phyloP scores from a whole-genome alignment of 352 stramenopile species.

The Thalassiosira delicatula region DNA sequence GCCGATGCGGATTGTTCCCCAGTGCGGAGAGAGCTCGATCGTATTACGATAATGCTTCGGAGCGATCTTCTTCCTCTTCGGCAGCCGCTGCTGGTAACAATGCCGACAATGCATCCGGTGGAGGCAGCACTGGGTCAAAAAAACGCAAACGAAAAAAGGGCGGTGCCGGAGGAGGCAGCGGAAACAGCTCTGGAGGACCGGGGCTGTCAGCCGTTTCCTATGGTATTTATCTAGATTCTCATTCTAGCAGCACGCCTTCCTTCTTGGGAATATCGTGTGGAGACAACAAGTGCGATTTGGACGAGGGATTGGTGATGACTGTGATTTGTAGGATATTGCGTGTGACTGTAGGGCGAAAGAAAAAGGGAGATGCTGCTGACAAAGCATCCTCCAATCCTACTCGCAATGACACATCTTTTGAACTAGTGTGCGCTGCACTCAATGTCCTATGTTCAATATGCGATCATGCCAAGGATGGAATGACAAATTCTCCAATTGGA shows the following conservation, averaged over 20 bases:
- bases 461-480: no score
- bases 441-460: conserved; percentile 31
- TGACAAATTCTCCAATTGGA: no score
- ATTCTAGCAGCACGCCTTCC: conserved; percentile 4
- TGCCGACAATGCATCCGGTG: background rate
- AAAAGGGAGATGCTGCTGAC: conserved; percentile 10
- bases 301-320: conserved; percentile 52
- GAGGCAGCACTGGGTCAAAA: conserved; percentile 3
- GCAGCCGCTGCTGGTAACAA: background rate
- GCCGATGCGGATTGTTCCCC: conserved; percentile 42
- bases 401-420: background rate
- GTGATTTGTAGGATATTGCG: conserved; percentile 51
- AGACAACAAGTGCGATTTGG: conserved; percentile 32
- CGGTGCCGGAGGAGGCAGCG: conserved; percentile 4
- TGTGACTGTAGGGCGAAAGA: conserved; percentile 39
- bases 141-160: conserved; percentile 42
- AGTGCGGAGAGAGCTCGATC: background rate
- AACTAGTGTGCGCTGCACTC: conserved; percentile 12
- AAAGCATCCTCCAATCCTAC: background rate
- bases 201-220: conserved; percentile 38
- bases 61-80: conserved; percentile 12
- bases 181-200: background rate
- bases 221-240: conserved; percentile 52
- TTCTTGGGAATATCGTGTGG: no score
- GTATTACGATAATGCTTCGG: conserved; percentile 10